Evolutionary conservation across 805 yeast genomes (phyloP).

Genomic region (Schizosaccharomyces pombe): DNA sequence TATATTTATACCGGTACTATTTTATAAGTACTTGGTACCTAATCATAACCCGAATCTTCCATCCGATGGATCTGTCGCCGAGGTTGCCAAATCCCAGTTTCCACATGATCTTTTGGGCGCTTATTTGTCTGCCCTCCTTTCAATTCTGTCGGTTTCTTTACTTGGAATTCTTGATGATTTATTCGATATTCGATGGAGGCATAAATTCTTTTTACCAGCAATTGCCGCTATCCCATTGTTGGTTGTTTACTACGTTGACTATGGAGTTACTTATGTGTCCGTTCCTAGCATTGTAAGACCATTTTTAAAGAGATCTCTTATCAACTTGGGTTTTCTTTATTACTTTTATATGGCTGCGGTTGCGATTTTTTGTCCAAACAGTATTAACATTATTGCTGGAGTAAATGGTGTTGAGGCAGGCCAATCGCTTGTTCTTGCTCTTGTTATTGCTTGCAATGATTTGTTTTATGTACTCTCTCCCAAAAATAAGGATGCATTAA

Average conservation of each 20-base stretch:
- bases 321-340: constrained; percentile 23
- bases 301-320: constrained; percentile 13
- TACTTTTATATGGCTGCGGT: constrained; percentile 77
- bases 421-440: constrained; percentile 59
- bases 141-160: constrained; percentile 60
- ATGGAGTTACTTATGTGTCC: constrained; percentile 69
- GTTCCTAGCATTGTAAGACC: constrained; percentile 45
- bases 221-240: constrained; percentile 79
- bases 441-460: constrained; percentile 56
- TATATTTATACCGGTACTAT: constrained; percentile 67
- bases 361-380: constrained; percentile 84
- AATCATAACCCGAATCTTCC: constrained; percentile 8
- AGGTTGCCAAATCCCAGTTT: constrained; percentile 19
- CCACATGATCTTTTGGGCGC: constrained; percentile 65
- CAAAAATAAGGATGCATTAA: constrained; percentile 31
- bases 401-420: constrained; percentile 93
- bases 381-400: constrained; percentile 89
- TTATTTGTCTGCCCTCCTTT: constrained; percentile 61
- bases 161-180: constrained; percentile 84
- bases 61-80: constrained; percentile 9
- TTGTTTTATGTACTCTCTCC: constrained; percentile 25
- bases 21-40: constrained; percentile 47
- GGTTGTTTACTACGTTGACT: constrained; percentile 79
- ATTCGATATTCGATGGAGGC: constrained; percentile 92
- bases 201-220: constrained; percentile 86